Base-by-base conservation (phyloP, 2,329 filamentous ascomycete genomes). In the Talaromyces albobiverticillius region DNA sequence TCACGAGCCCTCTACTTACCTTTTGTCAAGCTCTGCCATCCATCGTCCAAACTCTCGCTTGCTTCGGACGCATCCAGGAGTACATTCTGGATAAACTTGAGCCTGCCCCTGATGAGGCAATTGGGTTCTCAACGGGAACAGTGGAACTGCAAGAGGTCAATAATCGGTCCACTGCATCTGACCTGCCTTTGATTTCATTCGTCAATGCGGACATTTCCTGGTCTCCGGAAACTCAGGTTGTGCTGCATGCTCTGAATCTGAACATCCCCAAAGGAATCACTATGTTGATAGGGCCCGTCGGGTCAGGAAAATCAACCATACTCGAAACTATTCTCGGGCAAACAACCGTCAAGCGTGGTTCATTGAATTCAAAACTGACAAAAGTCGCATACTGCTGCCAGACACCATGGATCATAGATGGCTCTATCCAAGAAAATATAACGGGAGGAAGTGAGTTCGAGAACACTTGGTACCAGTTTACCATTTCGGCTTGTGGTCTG, bases 261-360 rank as follows among this genome's bases (percentile, higher is more conserved):
- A 29, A 32, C 26, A 53, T 53, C 16, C 8, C 5, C 8, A 9
- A n/a, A 38, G 50, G 29, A 18, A 23, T 79, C 46, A 77, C 75
- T 26, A 74, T 79, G 62, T 61, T 80, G 8, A 67, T 80, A 54
- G 78, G 78, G n/a, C 77, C 79, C 13, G 75, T 79, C 25, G 79
- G 76, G 5, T 79, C 74, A 55, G 79, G 79, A 3, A 82, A 81
- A 57, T 79, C 78, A 23, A 79, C 78, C 3, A 61, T 82, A 4
- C 65, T 78, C 10, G 73, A 76, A 54, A 67, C 68, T 18, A 60
- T 79, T n/a, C 66, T 78, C 1, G 74, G 76, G 26, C 75, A 79
- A 54, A 65, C 72, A 0, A 65, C 68, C 5, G 64, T 50, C 8
- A 50, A 50, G 20, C 6, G 23, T 22, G 46, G 46, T 10, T 25